Evolutionary conservation across 1,284 basidiomycete genomes (phyloP).

Genomic region (Sporisorium scitamineum): DNA sequence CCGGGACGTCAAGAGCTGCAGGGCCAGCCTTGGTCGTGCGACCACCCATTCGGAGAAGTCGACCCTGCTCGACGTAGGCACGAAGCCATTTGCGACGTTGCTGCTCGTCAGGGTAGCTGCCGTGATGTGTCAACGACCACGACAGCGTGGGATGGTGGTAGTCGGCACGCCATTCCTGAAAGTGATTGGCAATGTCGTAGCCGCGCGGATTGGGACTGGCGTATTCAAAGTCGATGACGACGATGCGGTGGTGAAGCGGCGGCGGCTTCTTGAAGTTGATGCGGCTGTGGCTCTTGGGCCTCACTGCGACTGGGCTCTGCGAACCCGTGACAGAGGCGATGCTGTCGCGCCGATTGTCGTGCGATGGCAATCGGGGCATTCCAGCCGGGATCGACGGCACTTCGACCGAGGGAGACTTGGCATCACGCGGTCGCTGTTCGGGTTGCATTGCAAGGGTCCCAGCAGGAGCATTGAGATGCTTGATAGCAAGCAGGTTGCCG

Average conservation of each 20-base stretch:
- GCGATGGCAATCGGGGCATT: slow-evolving; percentile 48
- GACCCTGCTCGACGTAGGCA: slow-evolving; percentile 67
- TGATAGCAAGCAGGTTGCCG: slow-evolving; percentile 63
- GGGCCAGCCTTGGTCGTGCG: slow-evolving; percentile 30
- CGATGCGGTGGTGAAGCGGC: slow-evolving; percentile 60
- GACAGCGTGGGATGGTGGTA: slow-evolving; percentile 58
- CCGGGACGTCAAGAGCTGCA: slow-evolving; percentile 27
- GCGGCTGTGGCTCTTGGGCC: slow-evolving; percentile 45
- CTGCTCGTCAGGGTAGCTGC: slow-evolving; percentile 56
- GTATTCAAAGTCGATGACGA: slow-evolving; percentile 68
- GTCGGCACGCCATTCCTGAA: slow-evolving; percentile 66
- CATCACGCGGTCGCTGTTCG: slow-evolving; percentile 23
- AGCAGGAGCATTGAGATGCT: slow-evolving; percentile 23
- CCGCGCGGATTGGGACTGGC: slow-evolving; percentile 63
- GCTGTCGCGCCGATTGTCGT: slow-evolving; percentile 35
- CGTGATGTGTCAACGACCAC: slow-evolving; percentile 61
- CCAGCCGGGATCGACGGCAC: slow-evolving; percentile 43
- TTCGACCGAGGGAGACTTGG: slow-evolving; percentile 27
- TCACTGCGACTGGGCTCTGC: slow-evolving; percentile 25
- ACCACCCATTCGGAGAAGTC: slow-evolving; percentile 55
- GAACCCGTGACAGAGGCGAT: slow-evolving; percentile 17
- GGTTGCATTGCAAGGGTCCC: slow-evolving; percentile 10
- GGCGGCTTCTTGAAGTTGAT: slow-evolving; percentile 28
- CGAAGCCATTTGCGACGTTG: slow-evolving; percentile 64
- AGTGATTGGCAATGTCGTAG: slow-evolving; percentile 67